These are phyloP conservation scores for Sphaerobolus stellatus DNA, from an alignment of 1,284 basidiomycete genomes.

Conservation along the genomic window DNA sequence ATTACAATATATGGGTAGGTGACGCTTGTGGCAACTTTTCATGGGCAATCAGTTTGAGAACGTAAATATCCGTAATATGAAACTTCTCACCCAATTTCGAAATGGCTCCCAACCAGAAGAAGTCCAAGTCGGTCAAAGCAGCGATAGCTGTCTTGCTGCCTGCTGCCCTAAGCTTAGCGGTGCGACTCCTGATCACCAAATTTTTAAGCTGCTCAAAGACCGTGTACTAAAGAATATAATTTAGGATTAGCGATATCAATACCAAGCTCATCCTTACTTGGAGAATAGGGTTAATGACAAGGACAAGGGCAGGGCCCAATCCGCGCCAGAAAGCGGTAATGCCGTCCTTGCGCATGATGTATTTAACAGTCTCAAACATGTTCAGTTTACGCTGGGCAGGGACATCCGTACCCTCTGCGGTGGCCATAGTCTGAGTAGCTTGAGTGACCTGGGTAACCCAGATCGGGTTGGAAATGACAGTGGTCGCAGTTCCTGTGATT, in stretches of 20 bases:
- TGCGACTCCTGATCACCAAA: slow-evolving; percentile 59
- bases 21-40: slow-evolving; percentile 65
- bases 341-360: slow-evolving; percentile 80
- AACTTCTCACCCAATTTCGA: slow-evolving; percentile 72
- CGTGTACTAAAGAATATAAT: slow-evolving; percentile 61
- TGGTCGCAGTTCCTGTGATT: slow-evolving; percentile 81
- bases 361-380: slow-evolving; percentile 66
- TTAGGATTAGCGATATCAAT: background rate
- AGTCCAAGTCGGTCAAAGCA: slow-evolving; percentile 78
- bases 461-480: slow-evolving; percentile 90
- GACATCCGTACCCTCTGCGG: slow-evolving; percentile 17
- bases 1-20: slow-evolving; percentile 79
- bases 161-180: slow-evolving; percentile 48
- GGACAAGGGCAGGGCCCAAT: slow-evolving; percentile 89
- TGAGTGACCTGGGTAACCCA: slow-evolving; percentile 97
- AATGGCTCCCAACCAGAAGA: slow-evolving; percentile 85
- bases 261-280: slow-evolving; percentile 34
- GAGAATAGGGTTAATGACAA: slow-evolving; percentile 95
- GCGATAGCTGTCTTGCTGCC: slow-evolving; percentile 41
- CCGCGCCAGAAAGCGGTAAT: slow-evolving; percentile 87
- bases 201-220: slow-evolving; percentile 90
- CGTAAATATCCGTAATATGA: slow-evolving; percentile 11
- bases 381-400: slow-evolving; percentile 47
- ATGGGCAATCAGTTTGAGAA: background rate
- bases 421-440: slow-evolving; percentile 61